These are phyloP conservation scores for Colletotrichum lindemuthianum DNA, from an alignment of 2,329 filamentous ascomycete species.

Conservation along the genomic window DNA sequence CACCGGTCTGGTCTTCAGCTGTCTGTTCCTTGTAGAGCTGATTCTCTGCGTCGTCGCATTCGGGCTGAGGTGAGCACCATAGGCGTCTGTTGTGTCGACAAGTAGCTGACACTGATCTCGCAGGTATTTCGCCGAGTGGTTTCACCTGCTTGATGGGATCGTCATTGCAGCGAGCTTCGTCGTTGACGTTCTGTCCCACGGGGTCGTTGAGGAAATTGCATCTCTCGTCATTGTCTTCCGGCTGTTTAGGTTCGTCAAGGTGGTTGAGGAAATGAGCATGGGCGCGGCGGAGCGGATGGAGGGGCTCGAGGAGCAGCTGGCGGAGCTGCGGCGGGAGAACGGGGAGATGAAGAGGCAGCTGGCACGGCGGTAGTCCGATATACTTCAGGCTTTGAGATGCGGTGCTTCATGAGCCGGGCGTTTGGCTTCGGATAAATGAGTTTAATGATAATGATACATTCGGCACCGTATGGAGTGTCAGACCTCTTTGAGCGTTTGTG, in stretches of 20 bases:
- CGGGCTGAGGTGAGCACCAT: conserved; percentile 60
- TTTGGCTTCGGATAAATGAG: neutral
- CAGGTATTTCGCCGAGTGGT: conserved; percentile 67
- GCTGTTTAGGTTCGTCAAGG: conserved; percentile 76
- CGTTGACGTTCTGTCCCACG: conserved; percentile 69
- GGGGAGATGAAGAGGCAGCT: conserved; percentile 42
- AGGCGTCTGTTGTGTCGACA: conserved; percentile 4
- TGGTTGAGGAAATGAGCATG: conserved; percentile 73
- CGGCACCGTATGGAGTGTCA: conserved; percentile 4
- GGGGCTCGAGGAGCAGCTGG: conserved; percentile 61
- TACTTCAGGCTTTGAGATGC: conserved; percentile 3
- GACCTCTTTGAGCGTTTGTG: conserved; percentile 13
- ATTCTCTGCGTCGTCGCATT: conserved; percentile 68
- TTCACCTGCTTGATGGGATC: conserved; percentile 72
- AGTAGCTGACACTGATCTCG: conserved; percentile 19
- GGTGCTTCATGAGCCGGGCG: neutral
- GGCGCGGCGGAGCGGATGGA: conserved; percentile 72
- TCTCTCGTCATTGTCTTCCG: conserved; percentile 74
- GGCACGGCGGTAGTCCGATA: conserved; percentile 7
- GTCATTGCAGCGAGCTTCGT: conserved; percentile 71
- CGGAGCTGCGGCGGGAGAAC: conserved; percentile 61
- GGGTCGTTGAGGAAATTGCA: conserved; percentile 69
- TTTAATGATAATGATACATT: conserved; percentile 20
- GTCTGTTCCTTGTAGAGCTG: conserved; percentile 73
- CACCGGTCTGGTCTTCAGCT: conserved; percentile 68